Percentiles rank a stretch among this genome's conserved stretches.
Evolutionary conservation across 2,329 filamentous ascomycete species (phyloP).

Genomic region (Aureobasidium vineae): DNA sequence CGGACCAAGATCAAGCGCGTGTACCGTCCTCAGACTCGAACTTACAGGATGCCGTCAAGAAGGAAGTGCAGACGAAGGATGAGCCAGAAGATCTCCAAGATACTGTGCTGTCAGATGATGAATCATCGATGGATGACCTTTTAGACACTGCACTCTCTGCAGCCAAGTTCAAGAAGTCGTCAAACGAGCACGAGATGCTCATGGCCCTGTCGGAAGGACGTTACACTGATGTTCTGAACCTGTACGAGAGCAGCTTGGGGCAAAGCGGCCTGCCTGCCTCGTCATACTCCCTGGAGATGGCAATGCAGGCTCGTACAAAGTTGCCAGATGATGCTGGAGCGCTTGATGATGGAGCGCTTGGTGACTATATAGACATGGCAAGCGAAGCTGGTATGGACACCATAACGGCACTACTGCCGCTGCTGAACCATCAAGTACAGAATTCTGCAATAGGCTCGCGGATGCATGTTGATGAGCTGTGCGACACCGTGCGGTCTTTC

Average conservation of each 20-base stretch:
- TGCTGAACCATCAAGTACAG: slow-evolving; percentile 35
- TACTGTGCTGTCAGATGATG: not conserved
- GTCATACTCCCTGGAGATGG: slow-evolving; percentile 34
- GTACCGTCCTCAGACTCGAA: not conserved
- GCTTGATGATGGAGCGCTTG: slow-evolving; percentile 28
- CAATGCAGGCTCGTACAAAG: slow-evolving; percentile 32
- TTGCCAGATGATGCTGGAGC: slow-evolving; percentile 22
- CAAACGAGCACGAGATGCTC: slow-evolving; percentile 33
- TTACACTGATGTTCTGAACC: slow-evolving; percentile 31
- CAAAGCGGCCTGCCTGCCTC: slow-evolving; percentile 33
- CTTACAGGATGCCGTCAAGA: no score
- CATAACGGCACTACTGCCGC: slow-evolving; percentile 32
- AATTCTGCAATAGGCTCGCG: slow-evolving; percentile 26
- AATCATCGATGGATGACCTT: not conserved
- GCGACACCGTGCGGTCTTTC: slow-evolving; percentile 33
- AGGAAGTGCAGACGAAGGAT: not conserved
- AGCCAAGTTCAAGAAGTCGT: not conserved
- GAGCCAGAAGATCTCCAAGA: not conserved
- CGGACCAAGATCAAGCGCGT: not conserved
- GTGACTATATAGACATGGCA: slow-evolving; percentile 32
- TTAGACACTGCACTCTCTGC: not conserved
- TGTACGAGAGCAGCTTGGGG: slow-evolving; percentile 33
- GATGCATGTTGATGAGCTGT: slow-evolving; percentile 27
- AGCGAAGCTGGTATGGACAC: slow-evolving; percentile 36
- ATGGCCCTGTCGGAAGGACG: slow-evolving; percentile 31